Base-by-base conservation (phyloP, 345 rosid species). In the Gynandropsis gynandra region DNA sequence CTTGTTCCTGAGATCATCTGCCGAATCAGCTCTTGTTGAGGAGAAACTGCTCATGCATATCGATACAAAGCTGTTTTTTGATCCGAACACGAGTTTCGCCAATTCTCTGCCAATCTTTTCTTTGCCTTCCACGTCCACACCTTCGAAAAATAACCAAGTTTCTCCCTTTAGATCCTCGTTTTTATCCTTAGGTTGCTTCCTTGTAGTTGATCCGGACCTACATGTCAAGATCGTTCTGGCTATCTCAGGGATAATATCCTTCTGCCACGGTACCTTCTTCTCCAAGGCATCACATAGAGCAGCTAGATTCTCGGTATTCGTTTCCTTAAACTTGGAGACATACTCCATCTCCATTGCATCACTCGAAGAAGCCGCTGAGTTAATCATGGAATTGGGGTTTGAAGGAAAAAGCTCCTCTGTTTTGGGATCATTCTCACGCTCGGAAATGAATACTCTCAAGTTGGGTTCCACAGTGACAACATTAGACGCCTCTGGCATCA, bases 141-240 rank as follows among this genome's bases (percentile, higher is more conserved):
- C 97, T 59, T 68, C 77, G 43, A 89, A 89, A 58, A 83, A 66
- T 54, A 89, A 47, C 96, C 97, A 89, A 16, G 94, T 78, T 18
- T 89, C 97, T 57, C 77, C 80, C 65, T 73, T 83, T 9, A 43
- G 1, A 38, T 65, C 46, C 35, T 66, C 64, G 4, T 38, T 47
- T 41, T 68, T 58, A 14, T 42, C 56, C 13, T 52, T 34, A 42
- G 56, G 61, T 10, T 53, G 47, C 51, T 70, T 83, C 58, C 84
- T 71, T 44, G 67, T 75, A 11, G 60, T 55, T 51, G 60, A 68
- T 11, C 90, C 85, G 0, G 97, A 85, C 62, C 97, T 75, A 73
- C 92, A 82, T 59, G 66, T 73, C 47, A 88, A 75, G 57, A 88
- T 49, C 3, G 87, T 65, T 52, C 50, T 73, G 1, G 69, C 83